Conservation (phyloP, 108 stramenopile species). For the Pseudonitzschia multiseries region DNA sequence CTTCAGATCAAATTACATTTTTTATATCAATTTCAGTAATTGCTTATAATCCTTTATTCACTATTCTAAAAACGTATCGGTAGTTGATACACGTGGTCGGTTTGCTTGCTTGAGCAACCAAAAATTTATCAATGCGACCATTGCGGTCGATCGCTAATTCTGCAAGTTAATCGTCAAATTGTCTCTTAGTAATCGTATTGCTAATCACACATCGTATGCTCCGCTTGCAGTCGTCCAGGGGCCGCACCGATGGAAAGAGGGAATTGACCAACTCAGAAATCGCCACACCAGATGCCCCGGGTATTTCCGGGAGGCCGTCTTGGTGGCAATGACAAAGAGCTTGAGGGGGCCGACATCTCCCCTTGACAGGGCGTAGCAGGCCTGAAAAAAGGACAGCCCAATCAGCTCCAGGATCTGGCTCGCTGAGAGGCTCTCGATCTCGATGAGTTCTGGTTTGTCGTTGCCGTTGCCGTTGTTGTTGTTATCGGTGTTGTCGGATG, state of each 20-base stretch:
- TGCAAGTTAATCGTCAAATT: too few species aligned
- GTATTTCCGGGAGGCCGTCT: not conserved
- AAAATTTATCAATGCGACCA: too few species aligned
- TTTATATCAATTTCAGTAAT: too few species aligned
- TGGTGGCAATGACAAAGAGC: conserved; percentile 3
- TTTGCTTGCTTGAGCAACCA: too few species aligned
- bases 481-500: not conserved
- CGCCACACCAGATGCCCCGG: not conserved
- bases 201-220: too few species aligned
- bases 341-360: conserved; percentile 1
- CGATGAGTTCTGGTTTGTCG: not conserved
- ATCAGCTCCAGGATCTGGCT: conserved; percentile 8
- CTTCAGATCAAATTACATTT: too few species aligned
- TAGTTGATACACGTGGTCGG: too few species aligned
- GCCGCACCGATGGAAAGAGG: not conserved
- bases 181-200: too few species aligned
- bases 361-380: not conserved
- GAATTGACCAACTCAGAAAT: not conserved
- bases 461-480: not conserved
- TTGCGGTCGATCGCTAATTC: too few species aligned
- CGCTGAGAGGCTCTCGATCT: not conserved
- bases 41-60: too few species aligned
- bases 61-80: too few species aligned
- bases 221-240: not conserved
- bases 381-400: conserved; percentile 10